Conservation (phyloP, 2,329 filamentous ascomycete genomes). For the Cercospora sp. region DNA sequence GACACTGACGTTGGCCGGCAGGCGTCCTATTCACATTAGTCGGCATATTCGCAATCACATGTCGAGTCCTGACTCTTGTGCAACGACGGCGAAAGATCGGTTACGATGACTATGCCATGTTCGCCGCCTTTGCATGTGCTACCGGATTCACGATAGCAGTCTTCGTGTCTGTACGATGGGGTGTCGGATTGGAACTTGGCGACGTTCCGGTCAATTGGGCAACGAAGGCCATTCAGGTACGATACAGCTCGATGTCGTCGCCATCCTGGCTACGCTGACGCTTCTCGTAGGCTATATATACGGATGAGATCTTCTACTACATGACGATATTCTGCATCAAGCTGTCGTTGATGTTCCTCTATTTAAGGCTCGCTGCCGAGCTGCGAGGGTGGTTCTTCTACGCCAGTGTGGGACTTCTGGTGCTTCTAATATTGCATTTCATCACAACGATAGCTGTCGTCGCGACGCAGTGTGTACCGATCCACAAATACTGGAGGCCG, state of each 20-base stretch:
- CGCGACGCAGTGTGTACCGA: conserved; percentile 41
- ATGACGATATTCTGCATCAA: conserved; percentile 45
- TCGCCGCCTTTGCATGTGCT: conserved; percentile 25
- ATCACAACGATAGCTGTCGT: conserved; percentile 39
- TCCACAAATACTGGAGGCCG: conserved; percentile 38
- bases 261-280: neutral
- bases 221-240: conserved; percentile 26
- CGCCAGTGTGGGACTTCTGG: conserved; percentile 37
- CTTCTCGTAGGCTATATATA: conserved; percentile 28
- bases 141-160: conserved; percentile 24
- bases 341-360: conserved; percentile 44
- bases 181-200: conserved; percentile 22
- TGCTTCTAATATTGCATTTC: conserved; percentile 40
- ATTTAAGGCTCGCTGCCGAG: conserved; percentile 40
- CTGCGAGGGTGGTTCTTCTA: conserved; percentile 26
- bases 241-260: neutral
- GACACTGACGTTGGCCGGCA: neutral
- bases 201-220: conserved; percentile 25
- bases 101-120: conserved; percentile 28
- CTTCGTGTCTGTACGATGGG: conserved; percentile 29
- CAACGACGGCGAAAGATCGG: conserved; percentile 24
- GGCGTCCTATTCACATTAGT: conserved; percentile 24
- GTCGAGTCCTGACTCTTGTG: conserved; percentile 23
- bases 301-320: conserved; percentile 42
- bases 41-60: conserved; percentile 25